phyloP scores from a whole-genome alignment of 176 grass and related monocot species.

The Carex parvula region DNA sequence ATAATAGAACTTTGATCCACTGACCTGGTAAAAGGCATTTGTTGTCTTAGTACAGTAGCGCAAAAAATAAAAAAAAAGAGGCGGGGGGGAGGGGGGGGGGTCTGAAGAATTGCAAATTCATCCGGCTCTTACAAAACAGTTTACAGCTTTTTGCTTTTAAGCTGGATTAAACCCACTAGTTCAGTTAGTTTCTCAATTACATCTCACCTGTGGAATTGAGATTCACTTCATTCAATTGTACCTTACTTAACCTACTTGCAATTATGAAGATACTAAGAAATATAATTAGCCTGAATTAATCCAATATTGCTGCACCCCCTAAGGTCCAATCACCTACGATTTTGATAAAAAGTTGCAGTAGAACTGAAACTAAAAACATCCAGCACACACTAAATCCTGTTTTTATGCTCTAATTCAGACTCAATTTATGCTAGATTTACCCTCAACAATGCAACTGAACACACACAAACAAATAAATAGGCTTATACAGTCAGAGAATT shows the following conservation, averaged over 20 bases:
- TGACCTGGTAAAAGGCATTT: slow-evolving; percentile 45
- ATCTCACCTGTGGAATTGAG: background rate
- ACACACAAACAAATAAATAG: background rate
- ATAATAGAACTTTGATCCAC: slow-evolving; percentile 96
- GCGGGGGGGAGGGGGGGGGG: too few species aligned
- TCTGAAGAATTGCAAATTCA: background rate
- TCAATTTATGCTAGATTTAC: background rate
- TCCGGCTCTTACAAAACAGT: background rate
- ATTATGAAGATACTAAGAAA: background rate
- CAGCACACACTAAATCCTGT: background rate
- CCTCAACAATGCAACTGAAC: background rate
- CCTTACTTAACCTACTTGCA: background rate
- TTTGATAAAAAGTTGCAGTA: background rate
- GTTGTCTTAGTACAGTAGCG: background rate
- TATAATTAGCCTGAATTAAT: background rate
- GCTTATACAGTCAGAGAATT: slow-evolving; percentile 11
- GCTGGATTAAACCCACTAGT: background rate
- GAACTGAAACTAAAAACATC: background rate
- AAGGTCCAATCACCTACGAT: background rate
- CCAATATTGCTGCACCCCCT: background rate
- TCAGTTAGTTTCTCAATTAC: background rate
- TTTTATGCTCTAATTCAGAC: background rate
- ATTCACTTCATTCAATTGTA: background rate
- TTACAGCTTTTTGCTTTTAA: background rate
- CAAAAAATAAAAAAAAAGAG: background rate